Conservation (phyloP, 768 basidiomycete species). For the Inosperma sp. region DNA sequence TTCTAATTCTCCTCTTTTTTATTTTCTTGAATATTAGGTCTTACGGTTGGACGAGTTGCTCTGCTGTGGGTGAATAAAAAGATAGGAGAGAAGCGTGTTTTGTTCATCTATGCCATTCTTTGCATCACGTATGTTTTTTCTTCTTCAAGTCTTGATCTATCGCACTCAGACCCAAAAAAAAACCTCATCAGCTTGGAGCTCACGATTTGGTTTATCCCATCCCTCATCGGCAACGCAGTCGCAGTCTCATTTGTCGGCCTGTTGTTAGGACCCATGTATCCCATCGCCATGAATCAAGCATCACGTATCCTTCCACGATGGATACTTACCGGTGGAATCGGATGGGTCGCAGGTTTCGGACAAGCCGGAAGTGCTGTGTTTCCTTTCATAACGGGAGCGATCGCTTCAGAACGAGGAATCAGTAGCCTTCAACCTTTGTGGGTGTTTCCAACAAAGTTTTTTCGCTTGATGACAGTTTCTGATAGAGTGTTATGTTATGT, state of each 20-base stretch:
- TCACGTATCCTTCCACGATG: conserved; percentile 64
- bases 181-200: conserved; percentile 49
- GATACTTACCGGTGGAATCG: conserved; percentile 58
- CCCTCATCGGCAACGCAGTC: conserved; percentile 60
- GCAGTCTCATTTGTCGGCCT: conserved; percentile 62
- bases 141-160: no score
- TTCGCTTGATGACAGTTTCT: no score
- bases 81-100: conserved; percentile 49
- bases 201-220: conserved; percentile 69
- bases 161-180: no score
- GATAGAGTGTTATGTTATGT: not conserved
- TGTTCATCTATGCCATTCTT: conserved; percentile 49
- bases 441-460: no score
- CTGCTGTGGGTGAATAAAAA: conserved; percentile 53
- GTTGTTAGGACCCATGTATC: conserved; percentile 72
- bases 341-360: conserved; percentile 61
- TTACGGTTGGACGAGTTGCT: conserved; percentile 51
- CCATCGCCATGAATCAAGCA: conserved; percentile 64
- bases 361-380: conserved; percentile 65
- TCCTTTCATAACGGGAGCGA: conserved; percentile 67
- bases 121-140: no score
- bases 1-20: not conserved
- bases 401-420: conserved; percentile 61
- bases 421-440: conserved; percentile 57
- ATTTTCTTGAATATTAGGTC: conserved; percentile 32